phyloP scores from a whole-genome alignment of 441 rosid species.

The Erodium trifolium region DNA sequence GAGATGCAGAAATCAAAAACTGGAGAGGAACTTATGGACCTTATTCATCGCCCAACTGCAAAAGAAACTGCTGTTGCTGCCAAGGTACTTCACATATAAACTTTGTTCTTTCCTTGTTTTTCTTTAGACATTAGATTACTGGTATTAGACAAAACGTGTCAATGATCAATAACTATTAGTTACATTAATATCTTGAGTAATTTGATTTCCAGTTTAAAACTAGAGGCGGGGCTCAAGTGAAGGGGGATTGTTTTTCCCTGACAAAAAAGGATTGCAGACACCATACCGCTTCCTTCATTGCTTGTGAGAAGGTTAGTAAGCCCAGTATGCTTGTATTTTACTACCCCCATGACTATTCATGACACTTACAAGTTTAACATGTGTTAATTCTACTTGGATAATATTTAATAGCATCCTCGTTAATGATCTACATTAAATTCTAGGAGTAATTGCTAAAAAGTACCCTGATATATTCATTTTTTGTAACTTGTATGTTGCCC shows the following conservation, averaged over 20 bases:
- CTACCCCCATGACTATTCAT: not conserved
- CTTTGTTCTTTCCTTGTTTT: too few species aligned
- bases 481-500: too few species aligned
- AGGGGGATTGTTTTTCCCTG: constrained; percentile 79
- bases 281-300: constrained; percentile 66
- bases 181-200: constrained; percentile 9
- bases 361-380: not conserved
- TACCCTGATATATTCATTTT: too few species aligned
- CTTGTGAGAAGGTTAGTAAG: constrained; percentile 74
- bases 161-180: not conserved
- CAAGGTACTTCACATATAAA: constrained; percentile 37
- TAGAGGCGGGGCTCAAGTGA: constrained; percentile 94
- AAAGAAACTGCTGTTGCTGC: constrained; percentile 86
- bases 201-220: constrained; percentile 64
- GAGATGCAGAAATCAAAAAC: constrained; percentile 86
- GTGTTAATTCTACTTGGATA: not conserved
- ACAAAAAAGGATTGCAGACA: constrained; percentile 95
- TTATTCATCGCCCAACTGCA: constrained; percentile 89
- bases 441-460: too few species aligned
- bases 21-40: constrained; percentile 85
- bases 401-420: too few species aligned
- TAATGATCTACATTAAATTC: not conserved
- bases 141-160: not conserved
- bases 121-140: too few species aligned
- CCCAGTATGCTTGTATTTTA: constrained; percentile 9